Conservation (phyloP, 1,139 yeast species). For the Blastobotrys illinoisensis region DNA sequence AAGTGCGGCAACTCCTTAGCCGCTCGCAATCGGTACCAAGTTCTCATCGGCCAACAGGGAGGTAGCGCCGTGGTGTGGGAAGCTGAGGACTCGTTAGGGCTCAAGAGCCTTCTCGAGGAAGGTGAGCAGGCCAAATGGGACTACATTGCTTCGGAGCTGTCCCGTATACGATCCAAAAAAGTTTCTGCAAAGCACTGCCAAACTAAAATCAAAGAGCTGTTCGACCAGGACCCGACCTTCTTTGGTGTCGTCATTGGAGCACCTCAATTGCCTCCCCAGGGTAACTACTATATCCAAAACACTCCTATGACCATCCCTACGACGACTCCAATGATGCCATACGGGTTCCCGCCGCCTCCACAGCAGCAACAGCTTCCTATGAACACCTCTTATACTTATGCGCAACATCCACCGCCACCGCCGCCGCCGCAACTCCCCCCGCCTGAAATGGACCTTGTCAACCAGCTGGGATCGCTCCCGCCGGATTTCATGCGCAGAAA, state of each 20-base stretch:
- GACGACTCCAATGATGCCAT: not conserved
- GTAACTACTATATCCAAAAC: not conserved
- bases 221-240: constrained; percentile 50
- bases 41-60: constrained; percentile 78
- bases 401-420: constrained; percentile 5
- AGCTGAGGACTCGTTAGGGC: constrained; percentile 47
- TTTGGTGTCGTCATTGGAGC: constrained; percentile 43
- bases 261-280: not conserved
- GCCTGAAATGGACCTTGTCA: constrained; percentile 4
- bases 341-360: constrained; percentile 1
- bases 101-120: constrained; percentile 53
- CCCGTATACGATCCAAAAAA: constrained; percentile 51
- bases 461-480: constrained; percentile 1
- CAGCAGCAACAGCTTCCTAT: constrained; percentile 2
- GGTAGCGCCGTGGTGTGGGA: constrained; percentile 67
- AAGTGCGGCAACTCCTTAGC: constrained; percentile 66
- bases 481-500: constrained; percentile 10
- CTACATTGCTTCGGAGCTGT: constrained; percentile 55
- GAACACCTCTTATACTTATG: not conserved
- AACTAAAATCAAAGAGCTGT: constrained; percentile 47
- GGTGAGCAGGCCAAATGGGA: constrained; percentile 73
- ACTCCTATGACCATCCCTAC: not conserved
- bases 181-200: constrained; percentile 54
- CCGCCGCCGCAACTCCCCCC: constrained; percentile 1
- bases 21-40: constrained; percentile 75